Conservation (phyloP, 2,329 filamentous ascomycete genomes). For the Pseudogymnoascus sp. region DNA sequence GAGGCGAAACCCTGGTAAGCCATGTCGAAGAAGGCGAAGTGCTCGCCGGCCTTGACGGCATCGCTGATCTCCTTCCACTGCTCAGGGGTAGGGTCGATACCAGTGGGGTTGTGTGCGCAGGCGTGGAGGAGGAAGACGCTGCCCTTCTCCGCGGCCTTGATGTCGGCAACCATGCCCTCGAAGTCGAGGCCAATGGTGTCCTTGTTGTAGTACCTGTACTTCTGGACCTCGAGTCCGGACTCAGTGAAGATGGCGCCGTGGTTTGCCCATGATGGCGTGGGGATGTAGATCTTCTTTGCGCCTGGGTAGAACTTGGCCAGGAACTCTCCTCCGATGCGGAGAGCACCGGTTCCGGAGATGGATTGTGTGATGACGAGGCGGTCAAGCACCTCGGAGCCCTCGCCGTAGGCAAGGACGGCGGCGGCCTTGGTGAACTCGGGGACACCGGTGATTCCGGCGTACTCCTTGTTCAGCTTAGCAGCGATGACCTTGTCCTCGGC, state of each 20-base stretch:
- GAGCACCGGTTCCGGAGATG: conserved; percentile 94
- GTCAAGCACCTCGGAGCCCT: conserved; percentile 65
- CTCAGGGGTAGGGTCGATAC: conserved; percentile 82
- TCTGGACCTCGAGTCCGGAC: conserved; percentile 80
- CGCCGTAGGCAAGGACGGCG: conserved; percentile 81
- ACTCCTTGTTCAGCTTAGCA: conserved; percentile 84
- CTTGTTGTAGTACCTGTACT: conserved; percentile 99
- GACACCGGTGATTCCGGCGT: conserved; percentile 93
- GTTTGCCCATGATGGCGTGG: conserved; percentile 95
- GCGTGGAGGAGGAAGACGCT: conserved; percentile 93
- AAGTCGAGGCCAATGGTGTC: conserved; percentile 97
- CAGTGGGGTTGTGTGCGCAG: conserved; percentile 96
- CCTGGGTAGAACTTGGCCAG: conserved; percentile 83
- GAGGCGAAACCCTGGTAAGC: conserved; percentile 98
- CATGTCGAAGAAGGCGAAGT: conserved; percentile 99
- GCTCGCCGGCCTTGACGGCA: conserved; percentile 74
- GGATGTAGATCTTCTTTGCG: conserved; percentile 94
- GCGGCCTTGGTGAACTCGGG: conserved; percentile 90
- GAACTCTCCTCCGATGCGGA: conserved; percentile 92
- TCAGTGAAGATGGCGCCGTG: conserved; percentile 95
- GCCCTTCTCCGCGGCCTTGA: conserved; percentile 78
- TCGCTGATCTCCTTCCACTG: conserved; percentile 90
- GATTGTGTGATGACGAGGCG: conserved; percentile 91
- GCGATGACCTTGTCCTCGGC: conserved; percentile 83
- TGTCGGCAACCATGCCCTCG: conserved; percentile 81